These are phyloP conservation scores for Lichtheimia ornata DNA, from an alignment of 371 early-diverging fungal genomes.

Conservation along the genomic window DNA sequence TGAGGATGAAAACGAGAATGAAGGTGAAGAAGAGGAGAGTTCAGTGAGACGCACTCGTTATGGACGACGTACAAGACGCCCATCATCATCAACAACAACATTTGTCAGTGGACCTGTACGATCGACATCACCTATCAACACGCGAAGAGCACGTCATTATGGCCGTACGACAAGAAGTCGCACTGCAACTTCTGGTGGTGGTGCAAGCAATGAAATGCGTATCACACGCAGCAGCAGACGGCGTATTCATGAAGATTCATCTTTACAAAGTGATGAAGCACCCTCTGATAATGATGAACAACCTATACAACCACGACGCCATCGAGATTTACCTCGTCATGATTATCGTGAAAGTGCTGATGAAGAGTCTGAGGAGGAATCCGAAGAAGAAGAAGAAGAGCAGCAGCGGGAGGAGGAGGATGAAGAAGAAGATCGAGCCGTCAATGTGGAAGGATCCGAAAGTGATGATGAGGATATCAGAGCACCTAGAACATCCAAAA, in stretches of 20 bases:
- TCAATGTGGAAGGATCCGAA: too few relatives aligned
- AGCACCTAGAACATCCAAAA: slow-evolving; percentile 17
- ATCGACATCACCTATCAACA: background rate
- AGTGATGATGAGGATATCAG: too few relatives aligned
- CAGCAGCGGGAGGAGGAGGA: slow-evolving; percentile 24
- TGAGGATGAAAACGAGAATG: slow-evolving; percentile 10
- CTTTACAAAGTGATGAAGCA: slow-evolving; percentile 16
- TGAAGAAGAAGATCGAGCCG: slow-evolving; percentile 12
- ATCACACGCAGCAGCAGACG: background rate
- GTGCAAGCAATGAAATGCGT: background rate
- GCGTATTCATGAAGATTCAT: background rate
- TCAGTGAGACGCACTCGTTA: slow-evolving; percentile 39
- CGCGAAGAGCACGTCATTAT: slow-evolving; percentile 13
- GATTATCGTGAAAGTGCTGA: slow-evolving; percentile 52
- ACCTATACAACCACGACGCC: slow-evolving; percentile 46
- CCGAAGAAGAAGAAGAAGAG: slow-evolving; percentile 11
- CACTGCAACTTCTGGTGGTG: background rate
- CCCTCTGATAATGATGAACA: slow-evolving; percentile 22
- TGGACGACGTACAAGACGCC: slow-evolving; percentile 17
- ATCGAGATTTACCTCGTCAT: slow-evolving; percentile 39
- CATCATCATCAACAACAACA: slow-evolving; percentile 8
- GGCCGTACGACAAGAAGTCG: background rate
- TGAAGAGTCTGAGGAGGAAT: slow-evolving; percentile 35
- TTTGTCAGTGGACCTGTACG: slow-evolving; percentile 4
- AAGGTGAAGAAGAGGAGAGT: slow-evolving; percentile 33